Conservation (phyloP, 2,329 filamentous ascomycete species). For the Ophiostoma himal-ulmi region DNA sequence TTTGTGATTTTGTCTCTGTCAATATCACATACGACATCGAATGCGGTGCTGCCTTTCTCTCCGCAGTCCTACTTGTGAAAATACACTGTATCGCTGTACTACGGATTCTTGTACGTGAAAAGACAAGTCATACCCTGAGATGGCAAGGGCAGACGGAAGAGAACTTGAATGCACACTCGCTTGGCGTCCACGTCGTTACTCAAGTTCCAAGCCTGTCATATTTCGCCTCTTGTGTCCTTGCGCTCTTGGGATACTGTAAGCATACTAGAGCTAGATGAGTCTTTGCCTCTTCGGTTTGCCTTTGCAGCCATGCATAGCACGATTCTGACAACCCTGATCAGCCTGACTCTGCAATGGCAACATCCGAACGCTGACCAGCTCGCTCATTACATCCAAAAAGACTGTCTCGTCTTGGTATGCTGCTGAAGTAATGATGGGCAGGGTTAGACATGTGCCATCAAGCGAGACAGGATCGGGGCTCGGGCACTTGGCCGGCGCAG, state of each 20-base stretch:
- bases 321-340: neutral
- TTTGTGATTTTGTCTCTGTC: neutral
- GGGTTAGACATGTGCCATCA: slow-evolving; percentile 6
- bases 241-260: too few species aligned
- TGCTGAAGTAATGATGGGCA: neutral
- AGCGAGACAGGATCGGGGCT: neutral
- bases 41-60: neutral
- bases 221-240: neutral
- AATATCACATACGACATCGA: neutral
- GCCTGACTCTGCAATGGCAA: neutral
- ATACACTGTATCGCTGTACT: neutral
- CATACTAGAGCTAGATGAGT: neutral
- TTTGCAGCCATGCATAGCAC: neutral
- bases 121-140: neutral
- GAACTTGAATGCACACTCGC: neutral
- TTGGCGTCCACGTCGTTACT: neutral
- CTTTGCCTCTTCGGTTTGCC: neutral
- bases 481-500: neutral
- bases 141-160: neutral
- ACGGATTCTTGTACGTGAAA: neutral
- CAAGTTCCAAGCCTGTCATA: neutral
- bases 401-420: neutral
- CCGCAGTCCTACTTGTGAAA: neutral
- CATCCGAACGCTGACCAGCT: neutral
- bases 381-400: neutral